phyloP scores from a whole-genome alignment of 1,284 basidiomycete species.

The Puccinia coronata region DNA sequence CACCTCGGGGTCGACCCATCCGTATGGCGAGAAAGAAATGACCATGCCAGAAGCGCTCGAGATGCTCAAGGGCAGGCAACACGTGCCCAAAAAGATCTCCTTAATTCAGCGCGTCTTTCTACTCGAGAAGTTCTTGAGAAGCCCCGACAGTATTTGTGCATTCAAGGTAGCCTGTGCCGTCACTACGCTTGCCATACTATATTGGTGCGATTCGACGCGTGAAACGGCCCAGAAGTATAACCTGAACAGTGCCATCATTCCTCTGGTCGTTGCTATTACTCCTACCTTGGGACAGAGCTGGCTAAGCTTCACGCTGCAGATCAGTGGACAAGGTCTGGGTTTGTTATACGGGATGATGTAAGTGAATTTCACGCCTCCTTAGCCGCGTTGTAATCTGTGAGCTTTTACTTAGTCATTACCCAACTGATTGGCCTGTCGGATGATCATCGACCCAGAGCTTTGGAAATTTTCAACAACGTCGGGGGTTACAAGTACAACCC shows the following conservation, averaged over 20 bases:
- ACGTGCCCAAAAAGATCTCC: slow-evolving; percentile 51
- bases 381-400: not conserved
- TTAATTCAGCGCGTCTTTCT: slow-evolving; percentile 54
- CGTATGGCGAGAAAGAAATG: slow-evolving; percentile 51
- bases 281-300: slow-evolving; percentile 58
- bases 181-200: slow-evolving; percentile 56
- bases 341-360: slow-evolving; percentile 50
- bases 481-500: slow-evolving; percentile 60
- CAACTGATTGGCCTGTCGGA: no score
- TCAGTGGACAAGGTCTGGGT: slow-evolving; percentile 55
- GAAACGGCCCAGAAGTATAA: slow-evolving; percentile 58
- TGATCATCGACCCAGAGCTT: not conserved
- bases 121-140: slow-evolving; percentile 54
- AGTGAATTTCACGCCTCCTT: slow-evolving; percentile 51
- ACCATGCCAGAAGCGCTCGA: slow-evolving; percentile 58
- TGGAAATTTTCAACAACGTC: slow-evolving; percentile 58
- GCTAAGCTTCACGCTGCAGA: slow-evolving; percentile 58
- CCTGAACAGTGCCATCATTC: slow-evolving; percentile 57
- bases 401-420: no score
- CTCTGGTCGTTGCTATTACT: slow-evolving; percentile 58
- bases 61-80: slow-evolving; percentile 53
- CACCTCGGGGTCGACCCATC: not conserved
- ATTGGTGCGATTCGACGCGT: slow-evolving; percentile 53
- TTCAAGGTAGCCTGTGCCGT: slow-evolving; percentile 58
- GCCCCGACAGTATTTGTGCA: slow-evolving; percentile 56